Base-by-base conservation (phyloP, 768 basidiomycete species). In the Tricholoma sp. region DNA sequence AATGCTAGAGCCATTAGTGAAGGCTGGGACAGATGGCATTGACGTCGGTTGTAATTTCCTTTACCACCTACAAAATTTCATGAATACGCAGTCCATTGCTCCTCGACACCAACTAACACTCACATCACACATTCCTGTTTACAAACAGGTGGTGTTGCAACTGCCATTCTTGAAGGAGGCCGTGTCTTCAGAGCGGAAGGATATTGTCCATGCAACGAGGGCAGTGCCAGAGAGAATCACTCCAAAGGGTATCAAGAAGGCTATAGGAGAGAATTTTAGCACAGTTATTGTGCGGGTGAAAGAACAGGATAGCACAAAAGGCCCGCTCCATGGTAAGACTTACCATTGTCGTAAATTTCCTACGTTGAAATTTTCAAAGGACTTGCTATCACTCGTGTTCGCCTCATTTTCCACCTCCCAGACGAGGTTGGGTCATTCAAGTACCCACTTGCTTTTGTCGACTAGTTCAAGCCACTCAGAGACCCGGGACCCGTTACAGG, bases 1-100 rank as follows among this genome's bases (percentile, higher is more conserved):
- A n/a, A 12, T 41, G 13, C 39, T 41, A 15, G 13, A 41, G 13
- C 39, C 39, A 4, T 56, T 79, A 3, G 57, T 66, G 2, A 33
- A 61, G 0, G 74, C 72, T 10, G 75, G 71, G 0, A 51, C 53
- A 3, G 36, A 66, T 1, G 75, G 78, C 1, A 64, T 76, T 1
- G 52, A 66, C 6, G 74, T 76, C 52, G n/a, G 28, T 31, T 34
- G 49, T 42, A 48, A 62, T 17, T 64, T 64, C 39, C 55, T 64
- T 5, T 12, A n/a, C 20, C 53, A 57, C 32, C 58, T 64, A 31
- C 47, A 49, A 13, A 34, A 39, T 11, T 60, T 60, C 13, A 41
- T 64, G 12, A 45, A 32, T 12, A 32, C 42, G 1, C 34, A 57
- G 13, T 54, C 53, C 34, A 50, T 61, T 17, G 17, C 52, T 10